These are phyloP conservation scores for Rhynchospora pubera DNA, from an alignment of 176 grass and related monocot genomes.

Conservation along the genomic window DNA sequence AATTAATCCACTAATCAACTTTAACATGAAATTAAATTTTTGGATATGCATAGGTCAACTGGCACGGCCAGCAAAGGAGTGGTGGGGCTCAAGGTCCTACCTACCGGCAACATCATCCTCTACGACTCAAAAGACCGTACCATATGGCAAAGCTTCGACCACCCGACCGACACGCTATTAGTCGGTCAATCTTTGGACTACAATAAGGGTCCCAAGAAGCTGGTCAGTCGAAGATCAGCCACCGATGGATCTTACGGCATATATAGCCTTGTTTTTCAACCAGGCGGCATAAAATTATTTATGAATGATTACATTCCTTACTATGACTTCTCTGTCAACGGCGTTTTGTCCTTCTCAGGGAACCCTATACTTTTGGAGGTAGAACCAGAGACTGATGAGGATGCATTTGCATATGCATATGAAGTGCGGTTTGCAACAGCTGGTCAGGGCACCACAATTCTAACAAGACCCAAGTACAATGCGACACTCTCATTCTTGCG, in stretches of 20 bases:
- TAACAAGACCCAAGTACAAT: constrained; percentile 34
- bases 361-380: constrained; percentile 18
- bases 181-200: constrained; percentile 26
- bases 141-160: constrained; percentile 39
- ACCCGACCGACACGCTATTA: constrained; percentile 39
- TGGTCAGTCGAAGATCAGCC: neutral
- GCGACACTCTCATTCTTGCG: constrained; percentile 32
- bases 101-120: constrained; percentile 32
- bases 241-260: constrained; percentile 1
- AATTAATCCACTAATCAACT: neutral
- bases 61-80: constrained; percentile 27
- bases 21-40: neutral
- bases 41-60: constrained; percentile 7
- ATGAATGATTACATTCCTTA: constrained; percentile 16
- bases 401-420: constrained; percentile 27
- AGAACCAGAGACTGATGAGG: constrained; percentile 22
- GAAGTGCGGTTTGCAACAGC: neutral
- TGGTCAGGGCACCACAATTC: neutral
- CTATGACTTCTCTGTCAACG: constrained; percentile 36
- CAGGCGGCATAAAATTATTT: neutral
- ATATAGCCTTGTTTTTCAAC: constrained; percentile 5
- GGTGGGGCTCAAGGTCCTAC: constrained; percentile 25
- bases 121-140: constrained; percentile 17
- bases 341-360: constrained; percentile 14
- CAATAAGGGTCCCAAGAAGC: neutral